Conservation (phyloP, 2,329 filamentous ascomycete genomes). For the Ceratocystiopsis sp. region DNA sequence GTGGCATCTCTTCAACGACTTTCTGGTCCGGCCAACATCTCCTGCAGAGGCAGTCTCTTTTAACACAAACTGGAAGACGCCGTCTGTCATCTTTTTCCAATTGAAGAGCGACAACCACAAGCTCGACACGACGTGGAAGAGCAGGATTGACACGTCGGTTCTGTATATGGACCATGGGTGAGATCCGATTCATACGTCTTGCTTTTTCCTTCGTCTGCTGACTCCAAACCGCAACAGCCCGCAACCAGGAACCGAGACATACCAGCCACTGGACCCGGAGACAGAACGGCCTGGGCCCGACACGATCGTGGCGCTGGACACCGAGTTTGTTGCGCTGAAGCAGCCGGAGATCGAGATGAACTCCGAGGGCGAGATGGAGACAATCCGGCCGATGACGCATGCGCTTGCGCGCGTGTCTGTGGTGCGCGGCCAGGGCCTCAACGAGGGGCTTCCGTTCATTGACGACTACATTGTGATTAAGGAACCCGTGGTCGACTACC, state of each 20-base stretch:
- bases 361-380: slow-evolving; percentile 80
- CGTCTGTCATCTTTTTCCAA: slow-evolving; percentile 77
- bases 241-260: slow-evolving; percentile 29
- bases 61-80: slow-evolving; percentile 81
- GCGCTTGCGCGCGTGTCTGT: slow-evolving; percentile 89
- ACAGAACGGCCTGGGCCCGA: slow-evolving; percentile 52
- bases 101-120: slow-evolving; percentile 63
- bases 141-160: slow-evolving; percentile 64
- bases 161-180: slow-evolving; percentile 56
- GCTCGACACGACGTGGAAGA: slow-evolving; percentile 76
- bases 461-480: slow-evolving; percentile 92
- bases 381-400: slow-evolving; percentile 77
- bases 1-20: slow-evolving; percentile 98
- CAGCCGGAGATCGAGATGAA: slow-evolving; percentile 94
- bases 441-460: slow-evolving; percentile 77
- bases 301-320: slow-evolving; percentile 77
- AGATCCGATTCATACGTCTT: slow-evolving; percentile 9
- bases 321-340: slow-evolving; percentile 86
- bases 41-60: slow-evolving; percentile 72
- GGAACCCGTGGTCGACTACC: slow-evolving; percentile 85
- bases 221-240: slow-evolving; percentile 4
- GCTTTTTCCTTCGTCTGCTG: slow-evolving; percentile 7
- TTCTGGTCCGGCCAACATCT: slow-evolving; percentile 64
- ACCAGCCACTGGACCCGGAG: slow-evolving; percentile 36
- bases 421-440: slow-evolving; percentile 58